These are phyloP conservation scores for Ustilago vetiveriae DNA, from an alignment of 1,284 basidiomycete species.

Conservation along the genomic window DNA sequence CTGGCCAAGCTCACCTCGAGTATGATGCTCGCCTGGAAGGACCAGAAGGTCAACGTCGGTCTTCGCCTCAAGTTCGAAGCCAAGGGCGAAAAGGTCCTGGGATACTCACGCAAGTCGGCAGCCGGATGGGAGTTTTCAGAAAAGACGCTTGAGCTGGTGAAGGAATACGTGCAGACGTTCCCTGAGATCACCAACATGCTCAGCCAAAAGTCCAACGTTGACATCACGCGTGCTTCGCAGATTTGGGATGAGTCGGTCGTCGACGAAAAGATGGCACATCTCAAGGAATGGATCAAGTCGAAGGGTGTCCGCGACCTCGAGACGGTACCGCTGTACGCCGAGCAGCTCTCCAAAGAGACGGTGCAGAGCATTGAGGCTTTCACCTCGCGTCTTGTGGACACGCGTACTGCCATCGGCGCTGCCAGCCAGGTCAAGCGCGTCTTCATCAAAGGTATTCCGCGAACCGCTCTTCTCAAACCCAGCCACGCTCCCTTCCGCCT, in stretches of 20 bases:
- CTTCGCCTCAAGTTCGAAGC: slow-evolving; percentile 96
- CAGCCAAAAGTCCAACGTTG: slow-evolving; percentile 68
- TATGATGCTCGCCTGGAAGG: slow-evolving; percentile 82
- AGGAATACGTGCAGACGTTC: slow-evolving; percentile 76
- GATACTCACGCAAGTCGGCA: slow-evolving; percentile 86
- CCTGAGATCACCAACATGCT: slow-evolving; percentile 60
- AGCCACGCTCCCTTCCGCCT: slow-evolving; percentile 87
- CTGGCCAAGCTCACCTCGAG: slow-evolving; percentile 91
- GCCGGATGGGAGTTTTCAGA: slow-evolving; percentile 93
- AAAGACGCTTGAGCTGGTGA: slow-evolving; percentile 81
- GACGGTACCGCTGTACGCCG: slow-evolving; percentile 88
- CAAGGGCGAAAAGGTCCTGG: slow-evolving; percentile 93
- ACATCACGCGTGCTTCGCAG: slow-evolving; percentile 77
- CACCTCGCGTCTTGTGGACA: slow-evolving; percentile 74
- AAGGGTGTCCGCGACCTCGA: slow-evolving; percentile 91
- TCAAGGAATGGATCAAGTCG: slow-evolving; percentile 84
- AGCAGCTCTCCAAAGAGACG: slow-evolving; percentile 80
- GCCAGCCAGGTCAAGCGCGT: slow-evolving; percentile 84
- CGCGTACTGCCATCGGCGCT: slow-evolving; percentile 69
- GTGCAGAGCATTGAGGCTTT: slow-evolving; percentile 72
- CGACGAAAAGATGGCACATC: slow-evolving; percentile 78
- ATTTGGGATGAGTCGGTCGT: slow-evolving; percentile 76
- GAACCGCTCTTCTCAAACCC: slow-evolving; percentile 94
- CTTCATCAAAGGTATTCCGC: slow-evolving; percentile 87
- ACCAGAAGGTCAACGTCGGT: slow-evolving; percentile 85